Evolutionary conservation across 495 filamentous ascomycete genomes (phyloP).

Genomic region (Halenospora varia): DNA sequence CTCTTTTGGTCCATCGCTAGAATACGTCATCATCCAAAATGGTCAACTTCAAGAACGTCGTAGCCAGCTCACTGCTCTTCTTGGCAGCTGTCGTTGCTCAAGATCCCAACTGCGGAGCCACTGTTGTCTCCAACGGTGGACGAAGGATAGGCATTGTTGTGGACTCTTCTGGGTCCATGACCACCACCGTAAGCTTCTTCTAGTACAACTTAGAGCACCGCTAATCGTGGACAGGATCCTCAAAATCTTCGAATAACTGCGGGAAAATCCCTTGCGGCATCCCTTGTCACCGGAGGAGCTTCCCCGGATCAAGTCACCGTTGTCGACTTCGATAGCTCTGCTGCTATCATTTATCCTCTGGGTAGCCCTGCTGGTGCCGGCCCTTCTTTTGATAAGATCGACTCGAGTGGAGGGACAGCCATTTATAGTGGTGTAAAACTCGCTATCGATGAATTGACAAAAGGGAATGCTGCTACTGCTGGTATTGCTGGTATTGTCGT

Average conservation of each 20-base stretch:
- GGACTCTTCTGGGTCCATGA: conserved; percentile 22
- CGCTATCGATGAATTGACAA: conserved; percentile 18
- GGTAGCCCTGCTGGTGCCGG: conserved; percentile 21
- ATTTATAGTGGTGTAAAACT: conserved; percentile 19
- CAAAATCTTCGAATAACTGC: conserved; percentile 17
- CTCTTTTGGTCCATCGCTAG: not conserved
- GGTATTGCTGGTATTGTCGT: conserved; percentile 22
- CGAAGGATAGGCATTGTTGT: conserved; percentile 20
- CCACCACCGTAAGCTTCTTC: not conserved
- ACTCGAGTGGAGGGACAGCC: conserved; percentile 15
- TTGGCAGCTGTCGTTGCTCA: not conserved
- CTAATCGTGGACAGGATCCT: conserved; percentile 8
- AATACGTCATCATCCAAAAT: not conserved
- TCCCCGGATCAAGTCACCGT: conserved; percentile 23
- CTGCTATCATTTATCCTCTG: conserved; percentile 18
- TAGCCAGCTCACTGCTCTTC: not conserved
- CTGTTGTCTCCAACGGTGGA: conserved; percentile 14
- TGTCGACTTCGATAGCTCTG: conserved; percentile 18
- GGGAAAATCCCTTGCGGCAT: conserved; percentile 14
- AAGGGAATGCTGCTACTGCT: conserved; percentile 18
- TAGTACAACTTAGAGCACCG: not conserved
- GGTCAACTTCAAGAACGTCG: not conserved
- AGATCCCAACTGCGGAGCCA: not conserved
- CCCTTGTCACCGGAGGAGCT: conserved; percentile 15
- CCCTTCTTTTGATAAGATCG: conserved; percentile 7